A percentile compares a stretch with the other conserved stretches of the same genome.
phyloP scores from a whole-genome alignment of 495 filamentous ascomycete genomes.

The Poronia punctata region DNA sequence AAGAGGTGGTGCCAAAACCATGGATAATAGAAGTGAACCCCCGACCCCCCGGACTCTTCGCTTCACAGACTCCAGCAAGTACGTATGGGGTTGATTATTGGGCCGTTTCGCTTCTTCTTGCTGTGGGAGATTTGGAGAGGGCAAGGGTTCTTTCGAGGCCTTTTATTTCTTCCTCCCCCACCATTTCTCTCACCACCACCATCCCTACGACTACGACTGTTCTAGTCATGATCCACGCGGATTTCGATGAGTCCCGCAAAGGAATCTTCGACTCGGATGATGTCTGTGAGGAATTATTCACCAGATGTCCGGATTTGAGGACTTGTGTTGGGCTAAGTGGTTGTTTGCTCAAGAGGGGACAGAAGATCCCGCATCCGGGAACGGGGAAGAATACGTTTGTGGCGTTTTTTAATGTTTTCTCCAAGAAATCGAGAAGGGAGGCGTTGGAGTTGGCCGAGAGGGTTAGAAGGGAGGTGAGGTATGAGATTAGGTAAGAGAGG shows the following conservation, averaged over 20 bases:
- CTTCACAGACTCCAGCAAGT: constrained; percentile 18
- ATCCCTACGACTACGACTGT: too few species aligned
- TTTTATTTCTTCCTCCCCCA: too few species aligned
- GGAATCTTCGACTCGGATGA: constrained; percentile 35
- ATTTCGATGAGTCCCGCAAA: constrained; percentile 17
- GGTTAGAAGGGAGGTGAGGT: constrained; percentile 22
- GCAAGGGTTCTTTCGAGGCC: constrained; percentile 21
- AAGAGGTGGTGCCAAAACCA: constrained; percentile 6
- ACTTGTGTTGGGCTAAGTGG: constrained; percentile 17
- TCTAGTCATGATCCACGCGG: constrained; percentile 20
- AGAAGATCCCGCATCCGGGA: constrained; percentile 23
- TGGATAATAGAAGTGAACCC: constrained; percentile 35
- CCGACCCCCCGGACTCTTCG: constrained; percentile 28
- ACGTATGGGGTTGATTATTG: constrained; percentile 40
- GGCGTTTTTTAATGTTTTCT: constrained; percentile 31
- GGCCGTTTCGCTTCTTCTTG: constrained; percentile 24
- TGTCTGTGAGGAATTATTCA: constrained; percentile 27
- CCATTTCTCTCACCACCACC: too few species aligned
- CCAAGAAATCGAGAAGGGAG: constrained; percentile 21
- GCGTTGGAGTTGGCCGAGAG: constrained; percentile 18
- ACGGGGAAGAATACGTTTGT: constrained; percentile 23
- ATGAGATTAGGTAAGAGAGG: constrained; percentile 15
- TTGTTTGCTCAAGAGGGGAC: constrained; percentile 25
- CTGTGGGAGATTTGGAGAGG: constrained; percentile 22
- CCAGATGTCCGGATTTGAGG: constrained; percentile 23